Conservation (phyloP, 2,329 filamentous ascomycete genomes). For the Colletotrichum sp. region DNA sequence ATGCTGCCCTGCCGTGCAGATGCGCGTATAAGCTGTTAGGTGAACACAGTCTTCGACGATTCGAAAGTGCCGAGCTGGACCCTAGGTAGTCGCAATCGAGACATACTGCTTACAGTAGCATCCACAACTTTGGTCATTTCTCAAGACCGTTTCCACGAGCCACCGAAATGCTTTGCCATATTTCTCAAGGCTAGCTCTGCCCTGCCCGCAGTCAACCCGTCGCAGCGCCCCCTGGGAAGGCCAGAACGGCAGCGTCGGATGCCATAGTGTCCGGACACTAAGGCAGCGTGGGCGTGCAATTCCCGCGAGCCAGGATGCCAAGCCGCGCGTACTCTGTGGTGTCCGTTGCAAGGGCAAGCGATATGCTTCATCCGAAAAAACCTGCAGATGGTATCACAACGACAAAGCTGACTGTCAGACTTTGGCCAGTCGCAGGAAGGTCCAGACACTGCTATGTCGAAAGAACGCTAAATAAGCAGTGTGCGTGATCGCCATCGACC, state of each 20-base stretch:
- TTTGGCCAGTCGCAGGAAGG: not conserved
- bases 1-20: not conserved
- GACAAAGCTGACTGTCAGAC: not conserved
- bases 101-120: not conserved
- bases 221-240: not conserved
- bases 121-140: not conserved
- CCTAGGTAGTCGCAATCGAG: not conserved
- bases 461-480: not conserved
- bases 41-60: not conserved
- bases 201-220: not conserved
- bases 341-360: not conserved
- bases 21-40: not conserved
- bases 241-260: constrained; percentile 4
- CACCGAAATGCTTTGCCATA: not conserved
- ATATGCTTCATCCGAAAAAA: not conserved
- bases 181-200: not conserved
- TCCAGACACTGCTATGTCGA: not conserved
- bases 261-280: not conserved
- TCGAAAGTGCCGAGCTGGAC: not conserved
- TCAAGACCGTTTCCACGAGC: not conserved
- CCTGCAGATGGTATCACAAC: not conserved
- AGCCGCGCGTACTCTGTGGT: constrained; percentile 1
- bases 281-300: not conserved
- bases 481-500: constrained; percentile 10
- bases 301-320: not conserved